Evolutionary conservation across 2,329 filamentous ascomycete genomes (phyloP).

Genomic region (Cercospora beticola): DNA sequence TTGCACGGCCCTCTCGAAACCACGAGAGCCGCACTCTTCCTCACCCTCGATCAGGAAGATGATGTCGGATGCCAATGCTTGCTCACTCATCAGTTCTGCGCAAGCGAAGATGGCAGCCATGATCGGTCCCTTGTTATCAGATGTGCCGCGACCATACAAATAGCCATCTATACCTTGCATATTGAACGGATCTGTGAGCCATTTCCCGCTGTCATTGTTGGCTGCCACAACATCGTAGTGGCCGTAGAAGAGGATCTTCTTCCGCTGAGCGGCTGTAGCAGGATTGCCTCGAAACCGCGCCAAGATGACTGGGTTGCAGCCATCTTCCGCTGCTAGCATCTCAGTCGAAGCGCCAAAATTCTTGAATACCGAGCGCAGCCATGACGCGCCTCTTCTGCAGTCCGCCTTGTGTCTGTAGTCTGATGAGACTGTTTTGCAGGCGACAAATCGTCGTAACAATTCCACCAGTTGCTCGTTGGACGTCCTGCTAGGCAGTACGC

Average conservation of each 20-base stretch:
- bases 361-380: conserved; percentile 85
- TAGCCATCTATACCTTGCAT: conserved; percentile 88
- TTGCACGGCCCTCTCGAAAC: conserved; percentile 80
- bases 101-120: conserved; percentile 92
- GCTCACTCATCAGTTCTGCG: conserved; percentile 81
- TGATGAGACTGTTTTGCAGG: conserved; percentile 88
- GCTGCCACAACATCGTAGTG: conserved; percentile 97
- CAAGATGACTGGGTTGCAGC: conserved; percentile 87
- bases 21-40: conserved; percentile 89
- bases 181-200: conserved; percentile 86
- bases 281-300: conserved; percentile 81
- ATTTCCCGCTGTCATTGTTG: conserved; percentile 76
- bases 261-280: conserved; percentile 64
- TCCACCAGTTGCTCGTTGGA: conserved; percentile 63
- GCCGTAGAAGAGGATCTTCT: conserved; percentile 92
- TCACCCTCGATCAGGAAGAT: conserved; percentile 95
- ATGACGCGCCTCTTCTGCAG: conserved; percentile 88
- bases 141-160: conserved; percentile 91
- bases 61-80: conserved; percentile 80
- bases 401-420: conserved; percentile 83
- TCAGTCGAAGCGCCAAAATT: conserved; percentile 86
- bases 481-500: conserved; percentile 50
- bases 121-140: conserved; percentile 96
- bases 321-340: conserved; percentile 77
- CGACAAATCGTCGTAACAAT: conserved; percentile 77